These are phyloP conservation scores for Xylaria palmicola DNA, from an alignment of 495 filamentous ascomycete species.

Conservation along the genomic window DNA sequence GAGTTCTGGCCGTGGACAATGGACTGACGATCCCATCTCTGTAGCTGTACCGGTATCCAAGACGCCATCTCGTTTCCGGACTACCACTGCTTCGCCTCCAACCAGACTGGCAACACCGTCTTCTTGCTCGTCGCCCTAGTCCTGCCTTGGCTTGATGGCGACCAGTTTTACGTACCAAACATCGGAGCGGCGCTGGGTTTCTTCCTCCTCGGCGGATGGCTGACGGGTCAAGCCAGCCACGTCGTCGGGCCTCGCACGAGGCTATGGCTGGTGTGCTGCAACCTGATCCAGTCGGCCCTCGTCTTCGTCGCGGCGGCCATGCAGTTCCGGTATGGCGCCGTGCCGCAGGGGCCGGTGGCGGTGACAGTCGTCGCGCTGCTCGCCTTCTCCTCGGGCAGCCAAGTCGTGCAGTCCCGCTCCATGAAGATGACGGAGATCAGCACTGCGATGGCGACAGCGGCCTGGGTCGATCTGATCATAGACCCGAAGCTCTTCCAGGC, in stretches of 20 bases:
- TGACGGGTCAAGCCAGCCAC: conserved; percentile 58
- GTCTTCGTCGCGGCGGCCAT: conserved; percentile 52
- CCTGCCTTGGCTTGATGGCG: conserved; percentile 46
- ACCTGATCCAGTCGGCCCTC: conserved; percentile 53
- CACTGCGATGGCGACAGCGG: conserved; percentile 67
- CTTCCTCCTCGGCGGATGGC: conserved; percentile 54
- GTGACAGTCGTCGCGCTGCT: conserved; percentile 49
- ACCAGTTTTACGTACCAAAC: conserved; percentile 50
- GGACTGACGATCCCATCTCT: conserved; percentile 16
- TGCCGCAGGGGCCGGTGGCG: conserved; percentile 34
- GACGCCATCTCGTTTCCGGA: conserved; percentile 62
- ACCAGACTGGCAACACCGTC: conserved; percentile 66
- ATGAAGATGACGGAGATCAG: conserved; percentile 61
- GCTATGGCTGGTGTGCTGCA: conserved; percentile 52
- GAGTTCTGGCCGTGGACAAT: not conserved
- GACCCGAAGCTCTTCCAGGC: conserved; percentile 45
- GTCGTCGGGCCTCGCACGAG: conserved; percentile 49
- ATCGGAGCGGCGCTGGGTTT: conserved; percentile 53
- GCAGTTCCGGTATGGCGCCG: conserved; percentile 40
- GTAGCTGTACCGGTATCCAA: conserved; percentile 46
- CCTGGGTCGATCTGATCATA: conserved; percentile 60
- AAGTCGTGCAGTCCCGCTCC: conserved; percentile 56
- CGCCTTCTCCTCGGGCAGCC: conserved; percentile 56
- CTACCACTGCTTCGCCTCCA: conserved; percentile 64
- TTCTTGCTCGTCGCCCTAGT: conserved; percentile 55